Base-by-base conservation (phyloP, 2,329 filamentous ascomycete genomes). In the Stenocarpella maydis region DNA sequence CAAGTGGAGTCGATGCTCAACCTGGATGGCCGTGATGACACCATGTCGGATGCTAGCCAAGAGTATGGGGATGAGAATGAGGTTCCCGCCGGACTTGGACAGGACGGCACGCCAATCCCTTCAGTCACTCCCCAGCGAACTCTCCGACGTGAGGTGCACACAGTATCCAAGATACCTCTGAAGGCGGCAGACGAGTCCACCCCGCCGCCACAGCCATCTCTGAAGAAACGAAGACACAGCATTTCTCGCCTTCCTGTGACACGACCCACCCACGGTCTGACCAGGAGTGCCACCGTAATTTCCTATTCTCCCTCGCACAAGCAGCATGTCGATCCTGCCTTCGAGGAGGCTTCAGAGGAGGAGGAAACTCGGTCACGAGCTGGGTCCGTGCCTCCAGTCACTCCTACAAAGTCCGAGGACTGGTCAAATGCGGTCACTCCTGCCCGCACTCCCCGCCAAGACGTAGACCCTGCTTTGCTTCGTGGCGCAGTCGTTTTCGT, bases 401-500 rank as follows among this genome's bases (percentile, higher is more conserved):
- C 85, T 0, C 86, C 85, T 12, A 77, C 80, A n/a, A 85, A 86
- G 74, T 77, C 82, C 2, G 84, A 86, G 34, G 74, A 73, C 17
- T 90, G 87, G 87, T 87, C 87, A 4, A 83, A 81, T 0, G 77
- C 84, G 39, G 87, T 83, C 17, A 67, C 52, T 41, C 52, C 88
- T 3, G 84, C 84, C 3, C 85, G 86, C 43, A 89, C 87, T 26
- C 85, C 87, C 24, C 84, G 86, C 7, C 82, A 82, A 1, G 85
- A 90, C 66, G 73, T 89, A 12, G 82, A 88, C 72, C 79, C 84
- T 4, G 76, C 78, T 0, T 78, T 92, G 4, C 84, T 95, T 3
- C 85, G 86, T 24, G 94, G 93, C 1, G 92, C 90, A 19, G 88
- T 94, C 3, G 92, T 96, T 5, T 94, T 90, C 76, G 92, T 96